A percentile compares a stretch with the other conserved stretches of the same genome.
phyloP scores from a whole-genome alignment of 495 filamentous ascomycete genomes.

The Xylaria sp. region DNA sequence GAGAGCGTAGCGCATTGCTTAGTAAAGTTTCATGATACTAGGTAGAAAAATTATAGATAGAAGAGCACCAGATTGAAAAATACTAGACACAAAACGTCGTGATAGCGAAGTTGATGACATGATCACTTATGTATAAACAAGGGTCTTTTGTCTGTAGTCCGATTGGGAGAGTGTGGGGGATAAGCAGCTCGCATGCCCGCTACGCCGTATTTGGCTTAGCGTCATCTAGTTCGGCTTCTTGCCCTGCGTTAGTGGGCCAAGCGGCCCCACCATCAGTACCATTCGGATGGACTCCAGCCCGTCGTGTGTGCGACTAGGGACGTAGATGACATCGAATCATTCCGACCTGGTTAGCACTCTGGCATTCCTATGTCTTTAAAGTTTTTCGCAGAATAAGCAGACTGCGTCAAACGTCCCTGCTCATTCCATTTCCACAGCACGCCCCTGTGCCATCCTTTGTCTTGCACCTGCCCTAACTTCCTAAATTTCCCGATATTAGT shows the following conservation, averaged over 20 bases:
- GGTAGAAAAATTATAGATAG: no score
- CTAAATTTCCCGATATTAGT: no score
- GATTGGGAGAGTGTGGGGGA: constrained; percentile 35
- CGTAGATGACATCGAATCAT: not conserved
- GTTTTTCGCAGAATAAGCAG: constrained; percentile 3
- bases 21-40: not conserved
- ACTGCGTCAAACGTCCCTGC: not conserved
- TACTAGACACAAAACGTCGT: no score
- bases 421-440: not conserved
- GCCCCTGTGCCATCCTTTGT: not conserved
- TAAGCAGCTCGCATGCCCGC: constrained; percentile 37
- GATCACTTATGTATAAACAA: not conserved
- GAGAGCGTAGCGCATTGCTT: not conserved
- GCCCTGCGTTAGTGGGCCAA: constrained; percentile 1
- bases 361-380: not conserved
- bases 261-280: not conserved
- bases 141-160: not conserved
- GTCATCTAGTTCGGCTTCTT: not conserved
- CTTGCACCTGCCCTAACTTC: not conserved
- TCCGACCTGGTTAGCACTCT: not conserved
- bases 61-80: no score
- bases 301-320: not conserved
- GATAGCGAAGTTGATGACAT: not conserved
- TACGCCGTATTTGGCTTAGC: constrained; percentile 16
- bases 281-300: constrained; percentile 21